These are phyloP conservation scores for Cucumis melo DNA, from an alignment of 306 rosid genomes.

Conservation along the genomic window DNA sequence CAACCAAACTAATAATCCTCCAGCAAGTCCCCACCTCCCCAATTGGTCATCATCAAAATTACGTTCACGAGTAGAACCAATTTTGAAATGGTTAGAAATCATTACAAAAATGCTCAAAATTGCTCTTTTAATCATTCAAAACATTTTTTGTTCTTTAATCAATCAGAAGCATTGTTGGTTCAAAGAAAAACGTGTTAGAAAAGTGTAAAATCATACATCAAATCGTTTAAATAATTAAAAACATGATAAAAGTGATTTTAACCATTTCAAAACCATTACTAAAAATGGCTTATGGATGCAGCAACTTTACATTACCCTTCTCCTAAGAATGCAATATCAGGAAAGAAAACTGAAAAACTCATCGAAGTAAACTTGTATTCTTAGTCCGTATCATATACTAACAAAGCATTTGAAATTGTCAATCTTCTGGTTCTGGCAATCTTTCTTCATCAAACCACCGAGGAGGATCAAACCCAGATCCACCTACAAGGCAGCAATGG, in stretches of 20 bases:
- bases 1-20: neutral
- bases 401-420: slow-evolving; percentile 1
- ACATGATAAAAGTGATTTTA: too few relatives aligned
- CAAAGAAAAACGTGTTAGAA: too few relatives aligned
- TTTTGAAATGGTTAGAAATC: too few relatives aligned
- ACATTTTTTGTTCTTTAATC: too few relatives aligned
- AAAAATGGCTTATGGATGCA: neutral
- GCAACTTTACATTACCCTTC: neutral
- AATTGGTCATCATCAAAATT: neutral
- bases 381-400: neutral
- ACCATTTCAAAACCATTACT: too few relatives aligned
- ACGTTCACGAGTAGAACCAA: neutral
- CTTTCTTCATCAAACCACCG: slow-evolving; percentile 61
- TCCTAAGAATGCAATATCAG: neutral
- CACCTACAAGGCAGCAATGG: slow-evolving; percentile 29
- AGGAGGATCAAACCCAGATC: slow-evolving; percentile 86
- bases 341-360: neutral
- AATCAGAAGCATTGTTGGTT: too few relatives aligned
- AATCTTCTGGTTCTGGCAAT: slow-evolving; percentile 34
- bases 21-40: too few relatives aligned
- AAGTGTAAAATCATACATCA: too few relatives aligned
- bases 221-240: too few relatives aligned
- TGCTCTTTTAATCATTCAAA: too few relatives aligned
- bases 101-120: too few relatives aligned
- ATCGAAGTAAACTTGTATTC: neutral